Evolutionary conservation across 2,329 filamentous ascomycete genomes (phyloP).

Genomic region (Ophiocordyceps unilateralis): DNA sequence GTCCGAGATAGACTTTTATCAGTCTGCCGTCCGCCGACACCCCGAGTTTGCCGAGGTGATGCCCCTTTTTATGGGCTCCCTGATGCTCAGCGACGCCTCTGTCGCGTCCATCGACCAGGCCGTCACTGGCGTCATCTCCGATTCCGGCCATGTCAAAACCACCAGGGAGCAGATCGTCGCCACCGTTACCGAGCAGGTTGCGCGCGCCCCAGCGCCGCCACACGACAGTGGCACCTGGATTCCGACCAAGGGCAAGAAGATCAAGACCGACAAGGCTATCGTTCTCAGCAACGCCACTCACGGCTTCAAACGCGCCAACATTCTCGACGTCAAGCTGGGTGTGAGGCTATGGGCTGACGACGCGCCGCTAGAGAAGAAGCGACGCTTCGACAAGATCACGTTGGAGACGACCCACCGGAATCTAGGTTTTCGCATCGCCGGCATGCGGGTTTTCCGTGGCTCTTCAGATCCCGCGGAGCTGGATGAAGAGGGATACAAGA

Average conservation of each 20-base stretch:
- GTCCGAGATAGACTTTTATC: conserved; percentile 79
- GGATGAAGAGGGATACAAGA: conserved; percentile 35
- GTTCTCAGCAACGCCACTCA: conserved; percentile 72
- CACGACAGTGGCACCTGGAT: conserved; percentile 20
- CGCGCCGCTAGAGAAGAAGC: conserved; percentile 39
- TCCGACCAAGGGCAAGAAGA: conserved; percentile 36
- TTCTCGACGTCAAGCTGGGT: conserved; percentile 86
- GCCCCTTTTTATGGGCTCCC: conserved; percentile 68
- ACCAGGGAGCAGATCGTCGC: conserved; percentile 16
- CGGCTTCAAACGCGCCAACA: conserved; percentile 71
- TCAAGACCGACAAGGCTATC: conserved; percentile 63
- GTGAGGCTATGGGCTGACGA: conserved; percentile 71
- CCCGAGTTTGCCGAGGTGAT: conserved; percentile 64
- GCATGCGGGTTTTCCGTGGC: conserved; percentile 47
- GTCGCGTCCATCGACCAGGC: conserved; percentile 30
- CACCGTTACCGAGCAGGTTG: conserved; percentile 15
- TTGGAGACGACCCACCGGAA: conserved; percentile 40
- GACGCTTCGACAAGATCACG: conserved; percentile 41
- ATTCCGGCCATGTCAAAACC: conserved; percentile 14
- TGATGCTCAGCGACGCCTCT: conserved; percentile 46
- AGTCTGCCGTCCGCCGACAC: conserved; percentile 48
- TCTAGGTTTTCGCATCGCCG: conserved; percentile 45
- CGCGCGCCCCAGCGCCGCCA: conserved; percentile 5
- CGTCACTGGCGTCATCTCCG: conserved; percentile 25
- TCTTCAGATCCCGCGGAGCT: conserved; percentile 31